These are phyloP conservation scores for Phytophthora quininea DNA, from an alignment of 352 stramenopile species.

Conservation along the genomic window DNA sequence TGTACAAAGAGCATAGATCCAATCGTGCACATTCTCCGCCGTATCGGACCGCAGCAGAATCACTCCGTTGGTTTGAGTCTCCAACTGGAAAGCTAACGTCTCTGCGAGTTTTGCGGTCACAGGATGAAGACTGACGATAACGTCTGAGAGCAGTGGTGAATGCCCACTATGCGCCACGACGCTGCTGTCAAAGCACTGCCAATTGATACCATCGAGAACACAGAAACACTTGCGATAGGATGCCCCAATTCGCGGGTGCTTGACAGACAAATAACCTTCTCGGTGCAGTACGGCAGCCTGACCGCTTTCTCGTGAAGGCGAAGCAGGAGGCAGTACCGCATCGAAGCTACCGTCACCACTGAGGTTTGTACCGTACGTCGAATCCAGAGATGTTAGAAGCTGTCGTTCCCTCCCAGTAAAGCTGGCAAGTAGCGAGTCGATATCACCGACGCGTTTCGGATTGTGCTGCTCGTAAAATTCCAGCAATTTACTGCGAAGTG, in stretches of 20 bases:
- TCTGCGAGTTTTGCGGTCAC: constrained; percentile 36
- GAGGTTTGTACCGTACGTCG: constrained; percentile 58
- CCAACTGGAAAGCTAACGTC: constrained; percentile 42
- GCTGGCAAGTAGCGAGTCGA: constrained; percentile 70
- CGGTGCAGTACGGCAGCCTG: constrained; percentile 11
- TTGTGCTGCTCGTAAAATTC: constrained; percentile 93
- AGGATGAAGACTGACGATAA: constrained; percentile 37
- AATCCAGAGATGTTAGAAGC: constrained; percentile 64
- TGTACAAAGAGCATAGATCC: constrained; percentile 32
- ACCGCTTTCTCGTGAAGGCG: constrained; percentile 5
- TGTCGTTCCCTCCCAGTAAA: constrained; percentile 65
- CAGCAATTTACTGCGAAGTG: constrained; percentile 59
- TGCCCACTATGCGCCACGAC: constrained; percentile 15
- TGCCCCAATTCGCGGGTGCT: constrained; percentile 42
- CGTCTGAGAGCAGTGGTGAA: constrained; percentile 31
- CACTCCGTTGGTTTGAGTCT: constrained; percentile 45
- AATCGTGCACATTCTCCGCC: constrained; percentile 37
- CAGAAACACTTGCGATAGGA: constrained; percentile 47
- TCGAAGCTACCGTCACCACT: constrained; percentile 39
- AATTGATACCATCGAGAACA: constrained; percentile 30
- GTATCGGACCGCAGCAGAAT: constrained; percentile 44
- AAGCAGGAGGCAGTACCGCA: constrained; percentile 23
- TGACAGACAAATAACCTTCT: constrained; percentile 50
- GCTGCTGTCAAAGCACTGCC: constrained; percentile 45
- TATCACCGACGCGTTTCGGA: constrained; percentile 85